phyloP scores from a whole-genome alignment of 306 rosid genomes.

The Trichosanthes cucumerina region DNA sequence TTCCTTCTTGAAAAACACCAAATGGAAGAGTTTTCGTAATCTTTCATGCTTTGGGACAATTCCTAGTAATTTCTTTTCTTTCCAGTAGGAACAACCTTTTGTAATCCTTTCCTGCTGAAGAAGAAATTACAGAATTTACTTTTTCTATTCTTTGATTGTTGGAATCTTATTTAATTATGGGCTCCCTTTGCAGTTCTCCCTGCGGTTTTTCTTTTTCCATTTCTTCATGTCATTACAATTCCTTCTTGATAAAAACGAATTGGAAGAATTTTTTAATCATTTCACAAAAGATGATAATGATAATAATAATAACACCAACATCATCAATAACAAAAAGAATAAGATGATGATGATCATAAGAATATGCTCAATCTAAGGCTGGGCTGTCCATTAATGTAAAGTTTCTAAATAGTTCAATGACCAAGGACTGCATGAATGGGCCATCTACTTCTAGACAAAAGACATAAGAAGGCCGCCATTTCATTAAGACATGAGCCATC shows the following conservation, averaged over 20 bases:
- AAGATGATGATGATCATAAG: neutral
- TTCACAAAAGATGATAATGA: neutral
- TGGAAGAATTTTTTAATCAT: neutral
- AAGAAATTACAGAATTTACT: neutral
- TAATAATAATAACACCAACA: neutral
- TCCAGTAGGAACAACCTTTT: neutral
- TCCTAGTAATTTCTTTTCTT: neutral
- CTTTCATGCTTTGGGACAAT: neutral
- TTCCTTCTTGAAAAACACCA: neutral
- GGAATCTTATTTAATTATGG: neutral
- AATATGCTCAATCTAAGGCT: neutral
- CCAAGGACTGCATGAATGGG: neutral
- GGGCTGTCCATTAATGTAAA: neutral
- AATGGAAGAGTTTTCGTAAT: neutral
- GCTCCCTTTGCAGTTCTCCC: neutral
- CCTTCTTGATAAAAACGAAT: neutral
- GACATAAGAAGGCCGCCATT: neutral
- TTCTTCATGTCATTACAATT: neutral
- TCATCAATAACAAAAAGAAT: neutral
- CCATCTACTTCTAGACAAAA: neutral
- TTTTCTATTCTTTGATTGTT: neutral
- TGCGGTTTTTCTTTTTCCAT: neutral
- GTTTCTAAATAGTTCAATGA: neutral
- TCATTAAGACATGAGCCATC: neutral
- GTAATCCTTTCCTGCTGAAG: neutral